A percentile compares a stretch with the other conserved stretches of the same genome.
Conservation (phyloP, 1,284 basidiomycete genomes). For the Rhodotorula sp. region DNA sequence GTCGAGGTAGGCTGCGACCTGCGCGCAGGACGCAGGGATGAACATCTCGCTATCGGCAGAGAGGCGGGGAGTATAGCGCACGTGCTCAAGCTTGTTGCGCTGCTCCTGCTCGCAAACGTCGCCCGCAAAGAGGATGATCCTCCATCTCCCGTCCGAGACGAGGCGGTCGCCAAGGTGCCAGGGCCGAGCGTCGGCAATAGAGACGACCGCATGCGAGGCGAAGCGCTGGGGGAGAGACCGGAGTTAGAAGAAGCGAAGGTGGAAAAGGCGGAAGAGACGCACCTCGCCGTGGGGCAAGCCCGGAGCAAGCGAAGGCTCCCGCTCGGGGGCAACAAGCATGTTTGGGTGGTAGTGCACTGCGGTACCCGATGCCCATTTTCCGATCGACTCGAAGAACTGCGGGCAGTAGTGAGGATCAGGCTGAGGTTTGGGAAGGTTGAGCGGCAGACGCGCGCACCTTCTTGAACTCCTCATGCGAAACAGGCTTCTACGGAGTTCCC, state of each 20-base stretch:
- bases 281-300: conserved; percentile 21
- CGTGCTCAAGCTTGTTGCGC: conserved; percentile 19
- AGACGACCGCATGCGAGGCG: conserved; percentile 32
- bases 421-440: neutral
- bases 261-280: neutral
- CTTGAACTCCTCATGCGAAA: conserved; percentile 21
- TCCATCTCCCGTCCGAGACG: conserved; percentile 30
- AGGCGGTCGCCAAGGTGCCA: conserved; percentile 37
- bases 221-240: conserved; percentile 21
- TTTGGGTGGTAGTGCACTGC: conserved; percentile 34
- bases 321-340: conserved; percentile 13
- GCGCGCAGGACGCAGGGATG: neutral
- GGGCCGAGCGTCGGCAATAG: conserved; percentile 29
- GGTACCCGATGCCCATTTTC: conserved; percentile 34
- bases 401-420: neutral
- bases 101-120: conserved; percentile 32
- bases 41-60: no score
- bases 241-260: neutral
- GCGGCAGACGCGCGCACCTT: neutral
- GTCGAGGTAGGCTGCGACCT: conserved; percentile 34
- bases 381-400: conserved; percentile 23
- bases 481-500: neutral
- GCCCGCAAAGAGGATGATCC: conserved; percentile 42
- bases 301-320: conserved; percentile 4
- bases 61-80: neutral